Evolutionary conservation across 345 rosid genomes (phyloP).

Genomic region (Brassica cretica): DNA sequence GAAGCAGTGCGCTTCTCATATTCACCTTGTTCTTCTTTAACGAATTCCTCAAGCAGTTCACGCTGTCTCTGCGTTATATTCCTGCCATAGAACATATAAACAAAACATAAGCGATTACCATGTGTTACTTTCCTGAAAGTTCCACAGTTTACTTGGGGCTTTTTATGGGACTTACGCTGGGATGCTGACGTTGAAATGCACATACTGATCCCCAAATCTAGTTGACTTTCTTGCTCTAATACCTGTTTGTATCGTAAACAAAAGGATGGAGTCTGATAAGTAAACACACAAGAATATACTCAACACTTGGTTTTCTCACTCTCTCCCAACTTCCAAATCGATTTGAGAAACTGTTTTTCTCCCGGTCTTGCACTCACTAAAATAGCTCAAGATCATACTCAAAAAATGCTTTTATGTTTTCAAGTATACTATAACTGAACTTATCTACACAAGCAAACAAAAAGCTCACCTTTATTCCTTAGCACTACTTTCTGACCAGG

Average conservation of each 20-base stretch:
- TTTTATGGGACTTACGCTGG: constrained; percentile 60
- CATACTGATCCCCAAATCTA: constrained; percentile 84
- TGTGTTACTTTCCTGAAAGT: not conserved
- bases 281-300: constrained; percentile 7
- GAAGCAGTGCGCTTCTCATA: constrained; percentile 65
- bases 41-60: constrained; percentile 85
- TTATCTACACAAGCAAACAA: not conserved
- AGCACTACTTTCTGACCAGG: constrained; percentile 98
- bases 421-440: not conserved
- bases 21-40: constrained; percentile 89
- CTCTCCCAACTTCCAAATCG: not conserved
- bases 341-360: not conserved
- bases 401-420: not conserved
- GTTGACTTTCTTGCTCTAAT: constrained; percentile 74
- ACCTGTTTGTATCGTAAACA: constrained; percentile 46
- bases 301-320: constrained; percentile 10
- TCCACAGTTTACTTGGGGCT: not conserved
- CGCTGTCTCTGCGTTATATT: constrained; percentile 80
- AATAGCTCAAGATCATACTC: not conserved
- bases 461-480: constrained; percentile 80
- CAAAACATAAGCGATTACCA: not conserved
- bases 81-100: constrained; percentile 42
- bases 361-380: not conserved
- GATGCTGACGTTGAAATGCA: constrained; percentile 90
- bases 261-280: not conserved